Evolutionary conservation across 805 yeast genomes (phyloP), one percentile per base, ranked within the genome.

Genomic region (Metschnikowia lochheadii): DNA sequence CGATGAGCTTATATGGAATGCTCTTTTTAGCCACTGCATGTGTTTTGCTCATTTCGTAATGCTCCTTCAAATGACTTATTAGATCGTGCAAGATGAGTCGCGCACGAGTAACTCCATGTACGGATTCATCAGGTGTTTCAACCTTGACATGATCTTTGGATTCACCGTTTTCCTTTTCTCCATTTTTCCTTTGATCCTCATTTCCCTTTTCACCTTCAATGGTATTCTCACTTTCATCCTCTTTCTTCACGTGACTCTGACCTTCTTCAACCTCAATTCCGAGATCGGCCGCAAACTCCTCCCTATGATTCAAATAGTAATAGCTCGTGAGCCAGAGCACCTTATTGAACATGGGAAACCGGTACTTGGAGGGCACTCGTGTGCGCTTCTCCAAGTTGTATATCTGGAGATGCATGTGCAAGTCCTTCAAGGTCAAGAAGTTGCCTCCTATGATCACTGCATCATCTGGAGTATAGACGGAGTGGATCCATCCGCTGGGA

Each of bases 401-500:
- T 7, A 89, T 77, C 44, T 70, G 71, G 36, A 88, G 62, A 62
- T 90, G 96, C 55, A 76, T 83, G 18, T 73, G 70, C 54, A 89
- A 67, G 59, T 84, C 84, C 49, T 80, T 67, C 38, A 82, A 62
- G 0, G 95, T 88, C 26, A 90, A 69, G 63, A 84, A 90, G 63
- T 90, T 90, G 0, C 97, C 97, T 2, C 97, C 97, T 49, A 90
- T 79, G 2, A 90, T 89, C 2, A 89, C 68, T 0, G 95, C 80
- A 62, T 90, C 96, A 14, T 71, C 69, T 0, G 96, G 92, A 0
- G 97, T 89, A 60, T 82, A 82, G 0, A 90, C 97, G 0, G 94
- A 83, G 66, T 90, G 97, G 45, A 90, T 89, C 95, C 96, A 90
- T 0, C 96, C 96, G 39, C 94, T 83, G 3, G 97, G 97, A 17